These are phyloP conservation scores for Rhodotorula mucilaginosa DNA, from an alignment of 1,284 basidiomycete species.

Conservation along the genomic window DNA sequence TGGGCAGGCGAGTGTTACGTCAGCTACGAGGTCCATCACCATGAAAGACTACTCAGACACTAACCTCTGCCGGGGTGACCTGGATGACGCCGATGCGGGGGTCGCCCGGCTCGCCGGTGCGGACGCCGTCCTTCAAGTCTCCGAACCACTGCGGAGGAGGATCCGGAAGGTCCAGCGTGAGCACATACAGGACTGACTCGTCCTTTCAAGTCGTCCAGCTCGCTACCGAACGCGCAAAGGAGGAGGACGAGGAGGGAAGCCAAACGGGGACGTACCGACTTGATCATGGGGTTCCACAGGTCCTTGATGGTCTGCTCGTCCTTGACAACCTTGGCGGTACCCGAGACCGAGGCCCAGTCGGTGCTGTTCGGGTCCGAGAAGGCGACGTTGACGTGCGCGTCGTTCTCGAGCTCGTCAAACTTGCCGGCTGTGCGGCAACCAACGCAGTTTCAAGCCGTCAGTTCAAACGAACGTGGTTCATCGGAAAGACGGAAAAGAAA, in stretches of 20 bases:
- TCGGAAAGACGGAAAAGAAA: too few relatives aligned
- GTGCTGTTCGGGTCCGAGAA: slow-evolving; percentile 71
- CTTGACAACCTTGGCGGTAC: slow-evolving; percentile 61
- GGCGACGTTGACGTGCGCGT: slow-evolving; percentile 54
- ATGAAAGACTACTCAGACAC: too few relatives aligned
- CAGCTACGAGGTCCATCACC: too few relatives aligned
- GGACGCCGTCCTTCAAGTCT: slow-evolving; percentile 79
- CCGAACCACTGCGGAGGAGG: slow-evolving; percentile 62
- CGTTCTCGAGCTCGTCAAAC: slow-evolving; percentile 36
- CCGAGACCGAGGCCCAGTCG: slow-evolving; percentile 80
- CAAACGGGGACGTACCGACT: slow-evolving; percentile 11
- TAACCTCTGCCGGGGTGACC: slow-evolving; percentile 68
- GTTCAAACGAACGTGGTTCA: neutral
- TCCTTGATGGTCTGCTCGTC: slow-evolving; percentile 46
- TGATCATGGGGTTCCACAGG: slow-evolving; percentile 27
- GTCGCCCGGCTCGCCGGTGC: slow-evolving; percentile 75
- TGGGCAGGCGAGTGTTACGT: too few relatives aligned
- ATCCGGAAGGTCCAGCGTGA: too few relatives aligned
- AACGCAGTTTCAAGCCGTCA: neutral
- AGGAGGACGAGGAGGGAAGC: too few relatives aligned
- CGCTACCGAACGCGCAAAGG: neutral
- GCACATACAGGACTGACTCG: too few relatives aligned
- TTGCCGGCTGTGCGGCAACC: slow-evolving; percentile 22
- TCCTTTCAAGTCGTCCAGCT: too few relatives aligned
- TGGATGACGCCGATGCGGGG: slow-evolving; percentile 78